Conservation (phyloP, 108 stramenopile genomes). For the Craspedostauros australis region DNA sequence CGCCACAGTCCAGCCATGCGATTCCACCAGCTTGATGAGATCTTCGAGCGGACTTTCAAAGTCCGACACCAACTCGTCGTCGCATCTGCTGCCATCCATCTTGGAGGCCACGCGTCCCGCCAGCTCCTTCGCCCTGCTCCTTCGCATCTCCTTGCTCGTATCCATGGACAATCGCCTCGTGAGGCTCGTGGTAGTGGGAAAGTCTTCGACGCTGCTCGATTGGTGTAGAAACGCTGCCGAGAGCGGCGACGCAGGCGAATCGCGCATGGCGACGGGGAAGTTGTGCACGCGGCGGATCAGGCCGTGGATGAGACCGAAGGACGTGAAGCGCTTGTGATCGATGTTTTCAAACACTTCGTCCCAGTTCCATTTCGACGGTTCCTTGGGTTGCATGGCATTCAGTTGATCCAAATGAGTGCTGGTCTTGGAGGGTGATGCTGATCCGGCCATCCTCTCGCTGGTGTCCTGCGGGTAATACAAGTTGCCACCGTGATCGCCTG, state of each 20-base stretch:
- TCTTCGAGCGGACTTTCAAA: constrained; percentile 60
- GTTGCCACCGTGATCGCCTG: too few relatives aligned
- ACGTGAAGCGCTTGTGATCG: constrained; percentile 79
- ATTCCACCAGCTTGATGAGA: constrained; percentile 45
- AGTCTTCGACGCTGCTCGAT: not conserved
- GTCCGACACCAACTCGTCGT: constrained; percentile 71
- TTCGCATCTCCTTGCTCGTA: constrained; percentile 12
- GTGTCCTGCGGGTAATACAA: too few relatives aligned
- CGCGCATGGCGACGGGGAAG: constrained; percentile 32
- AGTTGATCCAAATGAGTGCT: too few relatives aligned
- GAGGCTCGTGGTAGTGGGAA: not conserved
- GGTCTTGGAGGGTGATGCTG: too few relatives aligned
- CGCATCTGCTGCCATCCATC: constrained; percentile 76
- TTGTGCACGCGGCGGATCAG: constrained; percentile 74
- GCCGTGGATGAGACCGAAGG: constrained; percentile 83
- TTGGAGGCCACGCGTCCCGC: constrained; percentile 29
- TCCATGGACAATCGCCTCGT: not conserved
- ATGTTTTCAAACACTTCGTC: constrained; percentile 53
- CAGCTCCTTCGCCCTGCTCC: too few relatives aligned
- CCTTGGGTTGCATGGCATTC: too few relatives aligned
- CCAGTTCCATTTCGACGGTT: too few relatives aligned
- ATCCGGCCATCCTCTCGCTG: too few relatives aligned
- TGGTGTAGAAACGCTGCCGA: not conserved
- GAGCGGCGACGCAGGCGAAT: not conserved
- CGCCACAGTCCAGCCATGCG: too few relatives aligned